phyloP scores from a whole-genome alignment of 1,284 basidiomycete genomes.

The Exobasidium rhododendri region DNA sequence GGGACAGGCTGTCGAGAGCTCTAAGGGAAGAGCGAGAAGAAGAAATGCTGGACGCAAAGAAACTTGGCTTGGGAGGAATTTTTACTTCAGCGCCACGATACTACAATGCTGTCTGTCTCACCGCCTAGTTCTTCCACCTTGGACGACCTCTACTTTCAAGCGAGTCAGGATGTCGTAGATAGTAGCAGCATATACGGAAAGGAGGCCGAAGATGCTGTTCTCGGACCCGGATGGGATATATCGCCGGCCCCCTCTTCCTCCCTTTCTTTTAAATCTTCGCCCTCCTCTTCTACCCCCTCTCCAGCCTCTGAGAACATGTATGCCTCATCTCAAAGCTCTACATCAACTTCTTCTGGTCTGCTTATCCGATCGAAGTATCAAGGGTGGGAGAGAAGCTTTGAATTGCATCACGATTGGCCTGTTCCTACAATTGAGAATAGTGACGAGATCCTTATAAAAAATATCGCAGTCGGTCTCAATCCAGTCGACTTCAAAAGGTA shows the following conservation, averaged over 20 bases:
- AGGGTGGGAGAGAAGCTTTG: slow-evolving; percentile 44
- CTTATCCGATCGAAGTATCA: slow-evolving; percentile 35
- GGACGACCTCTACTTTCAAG: slow-evolving; percentile 6
- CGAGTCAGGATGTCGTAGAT: slow-evolving; percentile 12
- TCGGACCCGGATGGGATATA: slow-evolving; percentile 32
- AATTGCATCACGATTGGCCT: slow-evolving; percentile 28
- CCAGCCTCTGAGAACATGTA: not conserved
- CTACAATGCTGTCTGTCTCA: slow-evolving; percentile 5
- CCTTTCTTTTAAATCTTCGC: slow-evolving; percentile 15
- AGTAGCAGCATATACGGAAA: not conserved
- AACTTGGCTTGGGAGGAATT: not conserved
- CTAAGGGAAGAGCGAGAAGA: too few species aligned
- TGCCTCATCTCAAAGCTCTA: not conserved
- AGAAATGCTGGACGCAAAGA: too few species aligned
- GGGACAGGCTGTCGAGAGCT: too few species aligned
- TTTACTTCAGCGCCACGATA: not conserved
- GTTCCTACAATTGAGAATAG: slow-evolving; percentile 10
- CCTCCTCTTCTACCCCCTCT: slow-evolving; percentile 1
- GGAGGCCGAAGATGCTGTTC: slow-evolving; percentile 24
- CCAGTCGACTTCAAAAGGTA: slow-evolving; percentile 42
- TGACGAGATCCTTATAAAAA: slow-evolving; percentile 31
- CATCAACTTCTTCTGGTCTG: slow-evolving; percentile 19
- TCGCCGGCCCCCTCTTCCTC: not conserved
- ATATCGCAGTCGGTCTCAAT: slow-evolving; percentile 37
- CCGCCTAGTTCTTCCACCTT: not conserved